Percentiles rank a stretch among this genome's conserved stretches.
phyloP scores from a whole-genome alignment of 176 grass and related monocot genomes.

The Phoenix dactylifera region DNA sequence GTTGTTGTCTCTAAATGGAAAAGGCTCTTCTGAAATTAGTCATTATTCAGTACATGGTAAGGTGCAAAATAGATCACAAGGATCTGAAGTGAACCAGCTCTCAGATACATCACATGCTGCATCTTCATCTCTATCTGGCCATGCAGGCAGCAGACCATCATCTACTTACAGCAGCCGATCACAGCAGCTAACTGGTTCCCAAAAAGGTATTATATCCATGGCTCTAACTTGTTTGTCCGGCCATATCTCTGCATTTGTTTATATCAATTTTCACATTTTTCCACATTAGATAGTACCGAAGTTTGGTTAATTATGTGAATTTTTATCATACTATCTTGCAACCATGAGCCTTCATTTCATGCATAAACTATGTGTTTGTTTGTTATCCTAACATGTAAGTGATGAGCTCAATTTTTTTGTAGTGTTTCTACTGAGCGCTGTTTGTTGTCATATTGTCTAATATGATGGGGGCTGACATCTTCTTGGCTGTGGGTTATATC shows the following conservation, averaged over 20 bases:
- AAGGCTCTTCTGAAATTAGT: neutral
- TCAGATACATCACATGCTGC: conserved; percentile 36
- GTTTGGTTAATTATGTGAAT: too few species aligned
- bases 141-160: conserved; percentile 20
- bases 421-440: too few species aligned
- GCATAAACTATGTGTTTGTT: too few species aligned
- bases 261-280: neutral
- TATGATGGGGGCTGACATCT: too few species aligned
- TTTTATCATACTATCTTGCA: too few species aligned
- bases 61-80: conserved; percentile 9
- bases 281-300: too few species aligned
- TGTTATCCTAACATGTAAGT: too few species aligned
- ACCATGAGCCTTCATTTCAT: too few species aligned
- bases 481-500: too few species aligned
- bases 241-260: neutral
- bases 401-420: too few species aligned
- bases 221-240: conserved; percentile 1
- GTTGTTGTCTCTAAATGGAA: conserved; percentile 1
- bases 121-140: conserved; percentile 21
- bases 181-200: conserved; percentile 35
- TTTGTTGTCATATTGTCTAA: too few species aligned
- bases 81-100: neutral
- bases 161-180: conserved; percentile 45
- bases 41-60: neutral
- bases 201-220: conserved; percentile 45